These are phyloP conservation scores for Suhomyces terraborum DNA, from an alignment of 1,139 yeast species.

Conservation along the genomic window DNA sequence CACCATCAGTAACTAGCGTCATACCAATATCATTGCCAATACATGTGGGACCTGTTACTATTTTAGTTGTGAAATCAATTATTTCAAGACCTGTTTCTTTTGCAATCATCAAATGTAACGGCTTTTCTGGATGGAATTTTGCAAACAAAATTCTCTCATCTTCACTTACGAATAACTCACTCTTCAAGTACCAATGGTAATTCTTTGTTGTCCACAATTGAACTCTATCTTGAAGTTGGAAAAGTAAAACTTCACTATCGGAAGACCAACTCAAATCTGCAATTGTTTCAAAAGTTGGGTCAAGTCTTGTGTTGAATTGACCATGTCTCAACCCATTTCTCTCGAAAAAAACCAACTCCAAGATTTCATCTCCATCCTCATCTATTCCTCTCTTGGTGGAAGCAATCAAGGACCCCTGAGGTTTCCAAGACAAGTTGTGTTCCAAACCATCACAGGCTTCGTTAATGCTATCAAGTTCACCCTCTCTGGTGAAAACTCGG, in stretches of 20 bases:
- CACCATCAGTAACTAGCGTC: constrained; percentile 80
- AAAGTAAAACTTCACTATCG: constrained; percentile 76
- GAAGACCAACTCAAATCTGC: constrained; percentile 75
- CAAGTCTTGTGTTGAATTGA: constrained; percentile 70
- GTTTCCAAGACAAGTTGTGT: constrained; percentile 79
- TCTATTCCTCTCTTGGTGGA: constrained; percentile 66
- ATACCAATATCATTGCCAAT: constrained; percentile 76
- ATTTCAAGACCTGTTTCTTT: constrained; percentile 55
- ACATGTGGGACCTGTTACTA: constrained; percentile 67
- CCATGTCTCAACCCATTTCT: constrained; percentile 93
- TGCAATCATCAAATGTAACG: constrained; percentile 70
- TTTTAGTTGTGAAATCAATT: constrained; percentile 66
- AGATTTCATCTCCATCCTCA: constrained; percentile 49
- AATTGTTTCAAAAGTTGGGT: constrained; percentile 49
- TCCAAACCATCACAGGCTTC: constrained; percentile 90
- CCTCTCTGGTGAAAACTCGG: constrained; percentile 80
- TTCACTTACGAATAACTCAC: constrained; percentile 52
- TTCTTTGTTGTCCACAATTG: constrained; percentile 92
- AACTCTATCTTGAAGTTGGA: constrained; percentile 59
- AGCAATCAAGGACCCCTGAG: constrained; percentile 87
- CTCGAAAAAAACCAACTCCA: constrained; percentile 79
- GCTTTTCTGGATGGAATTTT: constrained; percentile 90
- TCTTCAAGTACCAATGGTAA: constrained; percentile 94
- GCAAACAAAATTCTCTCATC: constrained; percentile 48
- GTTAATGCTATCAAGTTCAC: constrained; percentile 76